Base-by-base conservation (phyloP, 441 rosid species). In the Bocquillonia castaneifolia region DNA sequence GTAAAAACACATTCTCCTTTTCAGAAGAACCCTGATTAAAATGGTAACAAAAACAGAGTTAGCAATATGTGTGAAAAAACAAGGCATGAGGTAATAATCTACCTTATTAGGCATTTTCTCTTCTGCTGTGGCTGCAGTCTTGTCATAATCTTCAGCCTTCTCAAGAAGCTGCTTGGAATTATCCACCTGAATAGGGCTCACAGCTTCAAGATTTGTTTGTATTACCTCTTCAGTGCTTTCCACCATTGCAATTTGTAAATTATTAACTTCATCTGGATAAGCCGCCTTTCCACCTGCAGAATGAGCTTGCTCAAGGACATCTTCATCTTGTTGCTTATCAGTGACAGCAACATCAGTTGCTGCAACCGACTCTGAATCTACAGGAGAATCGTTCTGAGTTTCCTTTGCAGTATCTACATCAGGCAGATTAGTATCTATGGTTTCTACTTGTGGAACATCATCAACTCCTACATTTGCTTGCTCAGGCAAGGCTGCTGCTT, bases 101-200 rank as follows among this genome's bases (percentile, higher is more conserved):
- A 88, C 96, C 90, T 86, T 71, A 58, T 59, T 56, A 37, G 59
- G 71, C 26, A 53, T 74, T 48, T 73, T 68, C 6, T 72, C 77
- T 44, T 69, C 78, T 29, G 69, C 72, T 68, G 68, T 31, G 48
- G 69, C 67, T 58, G 59, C 26, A 68, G 51, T 71, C 60, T 73
- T 67, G 55, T 64, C 59, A 17, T 15, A 14, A 15, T 36, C 64
- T 10, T 55, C 71, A 29, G 64, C 66, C 55, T 72, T 31, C 63
- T 68, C 82, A 63, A 70, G n/a, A n/a, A n/a, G 60, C 71, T 47
- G 67, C 42, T 72, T 69, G 28, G 64, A 55, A 31, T 22, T 79
- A 72, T 82, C 84, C 23, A 59, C 70, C 62, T 39, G 55, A 13
- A 34, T 14, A 57, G 69, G 42, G 37, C 42, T 55, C 57, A 75